These are phyloP conservation scores for Debaryomyces nepalensis DNA, from an alignment of 1,139 yeast genomes.

Conservation along the genomic window DNA sequence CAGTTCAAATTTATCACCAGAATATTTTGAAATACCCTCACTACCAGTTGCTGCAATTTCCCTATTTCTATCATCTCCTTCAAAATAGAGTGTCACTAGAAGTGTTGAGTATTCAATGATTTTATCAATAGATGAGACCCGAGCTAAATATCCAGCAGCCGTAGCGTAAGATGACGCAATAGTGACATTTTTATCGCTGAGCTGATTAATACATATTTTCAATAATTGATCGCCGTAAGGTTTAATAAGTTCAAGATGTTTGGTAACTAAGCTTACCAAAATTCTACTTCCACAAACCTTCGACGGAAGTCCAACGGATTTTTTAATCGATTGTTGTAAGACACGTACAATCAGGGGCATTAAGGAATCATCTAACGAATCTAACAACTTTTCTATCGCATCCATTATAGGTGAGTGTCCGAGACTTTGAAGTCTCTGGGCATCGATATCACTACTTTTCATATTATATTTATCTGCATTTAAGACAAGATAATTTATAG, in stretches of 20 bases:
- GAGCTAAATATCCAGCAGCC: slow-evolving; percentile 79
- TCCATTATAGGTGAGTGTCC: slow-evolving; percentile 90
- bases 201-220: slow-evolving; percentile 59
- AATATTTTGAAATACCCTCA: slow-evolving; percentile 69
- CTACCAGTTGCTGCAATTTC: slow-evolving; percentile 64
- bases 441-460: slow-evolving; percentile 73
- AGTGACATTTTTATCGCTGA: slow-evolving; percentile 73
- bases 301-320: slow-evolving; percentile 87
- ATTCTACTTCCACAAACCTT: slow-evolving; percentile 87
- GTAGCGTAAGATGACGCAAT: slow-evolving; percentile 78
- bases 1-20: slow-evolving; percentile 69
- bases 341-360: slow-evolving; percentile 57
- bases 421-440: slow-evolving; percentile 72
- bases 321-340: slow-evolving; percentile 56
- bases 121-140: slow-evolving; percentile 60
- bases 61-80: slow-evolving; percentile 54
- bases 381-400: slow-evolving; percentile 74
- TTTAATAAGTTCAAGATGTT: slow-evolving; percentile 56
- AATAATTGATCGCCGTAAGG: slow-evolving; percentile 70
- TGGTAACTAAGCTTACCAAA: slow-evolving; percentile 63
- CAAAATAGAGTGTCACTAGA: slow-evolving; percentile 64
- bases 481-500: slow-evolving; percentile 79
- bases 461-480: slow-evolving; percentile 89
- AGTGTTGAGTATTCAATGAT: slow-evolving; percentile 58
- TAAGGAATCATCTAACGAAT: slow-evolving; percentile 54